Base-by-base conservation (phyloP, 208 protist genomes). In the Balamuthia mandrillaris region DNA sequence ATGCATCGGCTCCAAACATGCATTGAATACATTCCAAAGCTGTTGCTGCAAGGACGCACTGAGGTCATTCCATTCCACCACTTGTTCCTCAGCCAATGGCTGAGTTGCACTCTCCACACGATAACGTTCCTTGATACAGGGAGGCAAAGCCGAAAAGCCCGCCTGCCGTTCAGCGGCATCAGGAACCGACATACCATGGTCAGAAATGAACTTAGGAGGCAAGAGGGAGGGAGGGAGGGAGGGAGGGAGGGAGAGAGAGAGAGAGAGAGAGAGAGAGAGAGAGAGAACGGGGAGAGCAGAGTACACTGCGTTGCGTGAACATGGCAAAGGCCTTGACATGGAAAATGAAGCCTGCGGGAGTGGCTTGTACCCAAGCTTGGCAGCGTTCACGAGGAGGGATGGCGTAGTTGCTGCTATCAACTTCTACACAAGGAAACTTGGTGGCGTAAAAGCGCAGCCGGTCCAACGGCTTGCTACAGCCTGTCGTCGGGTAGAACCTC, bases 241-340 rank as follows among this genome's bases (percentile, higher is more conserved):
- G 33, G 72, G 14, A 44, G 4, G 49, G 3, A 81, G 5, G 4
- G 45, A 6, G 33, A 74, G 65, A 74, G 5, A 42, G 31, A 39
- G 12, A 21, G 29, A 33, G 24, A 44, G 37, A 10, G 66, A 33
- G 5, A 44, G 41, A 74, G 31, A 74, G 31, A 58, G 41, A 44
- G 31, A 42, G 14, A 42, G 18, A 5, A 44, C 65, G 65, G 24
- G 5, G 39, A 10, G n/a, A n/a, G n/a, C n/a, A n/a, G n/a, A n/a
- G n/a, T n/a, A n/a, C n/a, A n/a, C n/a, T 31, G 41, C 63, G 74
- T 35, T 82, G 41, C 35, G 74, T 82, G 31, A 82, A 82, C 37
- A 82, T 31, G 16, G 31, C 58, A 27, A 82, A 82, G n/a, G 74
- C 74, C 39, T 82, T 82, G 49, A 82, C 54, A 42, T 82, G 41